Evolutionary conservation across 1,139 yeast genomes (phyloP), one percentile per base, ranked within the genome.

Genomic region (Hyphopichia fennica): DNA sequence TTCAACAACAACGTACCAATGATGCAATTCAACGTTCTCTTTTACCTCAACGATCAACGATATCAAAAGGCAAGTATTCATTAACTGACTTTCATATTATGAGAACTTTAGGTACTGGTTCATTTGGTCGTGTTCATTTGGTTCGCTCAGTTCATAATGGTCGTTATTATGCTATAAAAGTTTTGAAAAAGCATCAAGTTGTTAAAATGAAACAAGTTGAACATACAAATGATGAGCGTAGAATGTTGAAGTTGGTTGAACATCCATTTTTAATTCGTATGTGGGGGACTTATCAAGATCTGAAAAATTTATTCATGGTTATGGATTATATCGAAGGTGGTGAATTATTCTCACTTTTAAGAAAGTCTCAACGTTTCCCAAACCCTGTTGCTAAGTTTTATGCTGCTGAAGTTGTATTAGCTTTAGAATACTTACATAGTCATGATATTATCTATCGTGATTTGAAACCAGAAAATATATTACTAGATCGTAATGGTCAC

Each of bases 281-380:
- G 83, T 79, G 84, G 84, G 84, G 84, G 9, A 79, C 84, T 2
- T 79, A 74, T 54, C 84, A 79, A 58, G 84, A 79, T 55, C 64
- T 77, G 40, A 72, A 70, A 48, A 76, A 77, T 47, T 65, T 79
- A 43, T 79, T 79, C 54, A 78, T 79, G 80, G 76, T 79, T 14
- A 79, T 79, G 84, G 84, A 79, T 54, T 79, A 78, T 56, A 78
- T 79, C 46, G 84, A 79, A 60, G 84, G 84, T 41, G 84, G 84
- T 33, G 84, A 79, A 53, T 63, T 79, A 38, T 79, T 79, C 55
- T 73, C 81, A 13, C 63, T 79, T 40, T 65, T 79, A 48, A 63
- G 84, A 47, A 79, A 79, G 51, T 77, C 82, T n/a, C 82, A 76
- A 51, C 60, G 80, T 37, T 79, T 79, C 54, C 84, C 84, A 2